These are phyloP conservation scores for Phlebiopsis flavidoalba DNA, from an alignment of 768 basidiomycete species.

Conservation along the genomic window DNA sequence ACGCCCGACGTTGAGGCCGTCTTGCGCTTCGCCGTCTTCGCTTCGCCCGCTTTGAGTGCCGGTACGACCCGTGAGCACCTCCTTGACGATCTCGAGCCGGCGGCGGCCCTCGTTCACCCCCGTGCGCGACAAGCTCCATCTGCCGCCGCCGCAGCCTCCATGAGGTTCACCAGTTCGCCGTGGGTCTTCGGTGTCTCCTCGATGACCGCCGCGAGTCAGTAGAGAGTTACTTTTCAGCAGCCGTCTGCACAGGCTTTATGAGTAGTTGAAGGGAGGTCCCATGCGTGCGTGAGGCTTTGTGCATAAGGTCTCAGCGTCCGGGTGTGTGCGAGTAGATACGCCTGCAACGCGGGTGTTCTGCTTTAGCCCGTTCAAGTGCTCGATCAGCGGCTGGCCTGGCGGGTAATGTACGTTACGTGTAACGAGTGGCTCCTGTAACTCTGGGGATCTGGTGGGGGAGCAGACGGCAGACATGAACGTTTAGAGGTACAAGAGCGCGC, in stretches of 20 bases:
- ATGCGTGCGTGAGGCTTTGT: conserved; percentile 73
- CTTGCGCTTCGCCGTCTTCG: conserved; percentile 32
- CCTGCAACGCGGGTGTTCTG: conserved; percentile 53
- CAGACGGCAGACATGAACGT: background rate
- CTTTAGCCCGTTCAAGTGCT: conserved; percentile 51
- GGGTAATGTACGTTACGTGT: conserved; percentile 79
- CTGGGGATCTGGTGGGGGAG: conserved; percentile 47
- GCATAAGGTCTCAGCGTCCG: conserved; percentile 59
- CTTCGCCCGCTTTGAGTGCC: conserved; percentile 9
- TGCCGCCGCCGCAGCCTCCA: conserved; percentile 44
- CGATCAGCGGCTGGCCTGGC: conserved; percentile 70
- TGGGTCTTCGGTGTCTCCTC: conserved; percentile 70
- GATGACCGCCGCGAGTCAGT: conserved; percentile 69
- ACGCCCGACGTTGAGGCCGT: conserved; percentile 35
- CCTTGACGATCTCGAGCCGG: conserved; percentile 73
- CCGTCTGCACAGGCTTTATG: conserved; percentile 96
- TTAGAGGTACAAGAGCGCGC: background rate
- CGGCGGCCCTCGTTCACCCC: conserved; percentile 77
- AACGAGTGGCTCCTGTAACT: conserved; percentile 65
- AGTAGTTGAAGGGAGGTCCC: conserved; percentile 92
- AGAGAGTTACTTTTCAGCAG: conserved; percentile 96
- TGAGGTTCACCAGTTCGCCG: conserved; percentile 56
- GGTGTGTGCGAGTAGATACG: conserved; percentile 61
- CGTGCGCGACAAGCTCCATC: conserved; percentile 70
- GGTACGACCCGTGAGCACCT: conserved; percentile 45